Evolutionary conservation across 2,329 filamentous ascomycete genomes (phyloP).

Genomic region (Malbranchea cinnamomea): DNA sequence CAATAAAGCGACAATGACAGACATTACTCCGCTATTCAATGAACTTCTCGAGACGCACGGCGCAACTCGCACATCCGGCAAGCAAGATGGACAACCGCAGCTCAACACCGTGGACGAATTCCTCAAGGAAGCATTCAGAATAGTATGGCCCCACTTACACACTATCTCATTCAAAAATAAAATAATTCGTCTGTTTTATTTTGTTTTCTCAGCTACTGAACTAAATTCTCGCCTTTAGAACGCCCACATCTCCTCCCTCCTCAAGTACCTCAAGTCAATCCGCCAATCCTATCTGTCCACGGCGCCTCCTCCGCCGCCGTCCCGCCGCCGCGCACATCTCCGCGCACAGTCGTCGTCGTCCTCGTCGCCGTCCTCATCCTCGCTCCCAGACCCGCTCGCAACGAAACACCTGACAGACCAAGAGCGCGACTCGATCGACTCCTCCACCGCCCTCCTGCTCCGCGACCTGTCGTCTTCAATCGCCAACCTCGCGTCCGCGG

Average conservation of each 20-base stretch:
- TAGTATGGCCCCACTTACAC: slow-evolving; percentile 47
- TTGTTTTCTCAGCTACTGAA: not conserved
- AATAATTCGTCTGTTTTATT: slow-evolving; percentile 4
- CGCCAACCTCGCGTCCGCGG: slow-evolving; percentile 62
- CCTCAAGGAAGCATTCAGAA: slow-evolving; percentile 83
- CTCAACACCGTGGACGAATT: slow-evolving; percentile 57
- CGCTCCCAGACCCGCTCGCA: slow-evolving; percentile 30
- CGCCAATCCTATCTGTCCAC: slow-evolving; percentile 86
- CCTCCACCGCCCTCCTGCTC: slow-evolving; percentile 70
- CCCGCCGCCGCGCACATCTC: slow-evolving; percentile 15
- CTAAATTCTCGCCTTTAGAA: slow-evolving; percentile 42
- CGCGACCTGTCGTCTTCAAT: slow-evolving; percentile 75
- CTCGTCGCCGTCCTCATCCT: slow-evolving; percentile 15
- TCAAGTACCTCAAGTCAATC: slow-evolving; percentile 64
- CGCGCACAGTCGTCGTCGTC: slow-evolving; percentile 29
- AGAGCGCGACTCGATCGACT: slow-evolving; percentile 75
- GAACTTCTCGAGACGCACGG: slow-evolving; percentile 21
- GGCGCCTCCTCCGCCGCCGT: slow-evolving; percentile 45
- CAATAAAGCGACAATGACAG: slow-evolving; percentile 21
- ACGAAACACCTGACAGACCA: slow-evolving; percentile 55
- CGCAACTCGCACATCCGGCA: slow-evolving; percentile 22
- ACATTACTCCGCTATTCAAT: slow-evolving; percentile 25
- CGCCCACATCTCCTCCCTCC: slow-evolving; percentile 66
- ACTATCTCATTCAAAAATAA: slow-evolving; percentile 1
- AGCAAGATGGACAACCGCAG: slow-evolving; percentile 10